These are phyloP conservation scores for Allodekkera sacchari DNA, from an alignment of 805 yeast species.

Conservation along the genomic window DNA sequence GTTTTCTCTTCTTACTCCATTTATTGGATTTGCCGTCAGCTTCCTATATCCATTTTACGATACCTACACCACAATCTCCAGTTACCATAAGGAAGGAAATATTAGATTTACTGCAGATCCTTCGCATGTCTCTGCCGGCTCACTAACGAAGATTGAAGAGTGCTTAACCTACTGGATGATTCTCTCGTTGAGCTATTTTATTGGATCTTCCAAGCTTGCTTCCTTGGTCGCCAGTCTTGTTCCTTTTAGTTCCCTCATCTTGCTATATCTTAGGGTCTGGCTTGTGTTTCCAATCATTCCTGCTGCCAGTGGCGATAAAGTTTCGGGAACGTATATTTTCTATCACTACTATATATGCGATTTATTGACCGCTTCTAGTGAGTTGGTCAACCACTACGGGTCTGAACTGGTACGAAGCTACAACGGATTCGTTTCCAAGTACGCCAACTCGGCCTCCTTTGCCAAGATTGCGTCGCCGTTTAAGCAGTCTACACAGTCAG, in stretches of 20 bases:
- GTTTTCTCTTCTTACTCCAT: slow-evolving; percentile 9
- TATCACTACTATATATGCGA: slow-evolving; percentile 7
- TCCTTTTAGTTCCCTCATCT: slow-evolving; percentile 48
- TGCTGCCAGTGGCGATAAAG: slow-evolving; percentile 3
- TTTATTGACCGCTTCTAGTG: slow-evolving; percentile 2
- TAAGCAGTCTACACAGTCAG: too few species aligned
- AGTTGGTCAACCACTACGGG: neutral
- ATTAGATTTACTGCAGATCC: slow-evolving; percentile 1
- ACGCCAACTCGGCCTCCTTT: too few species aligned
- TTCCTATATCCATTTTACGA: slow-evolving; percentile 31
- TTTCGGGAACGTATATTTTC: slow-evolving; percentile 7
- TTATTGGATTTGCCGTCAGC: slow-evolving; percentile 29
- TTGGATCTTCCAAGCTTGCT: slow-evolving; percentile 12
- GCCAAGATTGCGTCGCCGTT: too few species aligned
- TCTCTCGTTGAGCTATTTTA: slow-evolving; percentile 26
- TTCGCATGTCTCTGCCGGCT: neutral
- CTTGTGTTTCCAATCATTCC: slow-evolving; percentile 39
- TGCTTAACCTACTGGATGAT: slow-evolving; percentile 67
- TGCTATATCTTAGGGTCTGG: slow-evolving; percentile 49
- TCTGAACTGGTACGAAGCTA: neutral
- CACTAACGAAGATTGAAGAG: slow-evolving; percentile 24
- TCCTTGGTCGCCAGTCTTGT: slow-evolving; percentile 37
- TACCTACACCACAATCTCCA: slow-evolving; percentile 21
- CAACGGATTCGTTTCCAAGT: neutral
- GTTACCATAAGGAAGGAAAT: slow-evolving; percentile 1